These are phyloP conservation scores for Magnolia officinalis DNA, from an alignment of 164 flowering plant genomes.

Conservation along the genomic window DNA sequence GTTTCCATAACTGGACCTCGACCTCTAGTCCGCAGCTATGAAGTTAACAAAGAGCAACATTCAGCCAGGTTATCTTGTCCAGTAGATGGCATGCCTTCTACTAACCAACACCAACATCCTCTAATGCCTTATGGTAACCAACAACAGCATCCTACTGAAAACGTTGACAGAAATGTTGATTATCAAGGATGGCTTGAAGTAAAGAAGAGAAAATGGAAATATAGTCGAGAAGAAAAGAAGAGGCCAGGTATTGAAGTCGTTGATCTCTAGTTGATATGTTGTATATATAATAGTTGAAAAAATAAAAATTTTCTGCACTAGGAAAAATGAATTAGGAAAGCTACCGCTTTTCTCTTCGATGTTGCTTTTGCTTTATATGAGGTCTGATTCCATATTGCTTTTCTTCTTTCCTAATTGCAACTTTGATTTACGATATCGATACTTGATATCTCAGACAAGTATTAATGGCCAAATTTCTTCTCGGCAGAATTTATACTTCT, in stretches of 20 bases:
- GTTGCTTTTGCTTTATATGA: neutral
- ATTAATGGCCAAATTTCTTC: neutral
- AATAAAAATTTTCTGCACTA: neutral
- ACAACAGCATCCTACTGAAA: conserved; percentile 23
- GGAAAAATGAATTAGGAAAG: neutral
- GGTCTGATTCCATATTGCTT: neutral
- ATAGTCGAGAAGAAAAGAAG: conserved; percentile 64
- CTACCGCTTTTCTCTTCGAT: neutral
- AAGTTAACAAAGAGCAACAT: conserved; percentile 32
- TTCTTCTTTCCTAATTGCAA: neutral
- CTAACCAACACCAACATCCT: conserved; percentile 16
- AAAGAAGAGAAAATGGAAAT: conserved; percentile 92
- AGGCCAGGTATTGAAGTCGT: conserved; percentile 54
- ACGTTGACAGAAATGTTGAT: conserved; percentile 68
- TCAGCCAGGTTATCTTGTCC: conserved; percentile 19
- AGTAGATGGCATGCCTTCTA: neutral
- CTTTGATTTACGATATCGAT: neutral
- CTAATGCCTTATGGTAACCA: conserved; percentile 8
- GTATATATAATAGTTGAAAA: neutral
- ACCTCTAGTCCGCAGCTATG: conserved; percentile 65
- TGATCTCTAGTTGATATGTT: neutral
- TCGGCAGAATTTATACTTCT: conserved; percentile 15
- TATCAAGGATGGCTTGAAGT: conserved; percentile 91
- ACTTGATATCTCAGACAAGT: neutral
- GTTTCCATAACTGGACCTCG: conserved; percentile 40